phyloP scores from a whole-genome alignment of 176 grass and related monocot genomes.

The Oryza glaberrima region DNA sequence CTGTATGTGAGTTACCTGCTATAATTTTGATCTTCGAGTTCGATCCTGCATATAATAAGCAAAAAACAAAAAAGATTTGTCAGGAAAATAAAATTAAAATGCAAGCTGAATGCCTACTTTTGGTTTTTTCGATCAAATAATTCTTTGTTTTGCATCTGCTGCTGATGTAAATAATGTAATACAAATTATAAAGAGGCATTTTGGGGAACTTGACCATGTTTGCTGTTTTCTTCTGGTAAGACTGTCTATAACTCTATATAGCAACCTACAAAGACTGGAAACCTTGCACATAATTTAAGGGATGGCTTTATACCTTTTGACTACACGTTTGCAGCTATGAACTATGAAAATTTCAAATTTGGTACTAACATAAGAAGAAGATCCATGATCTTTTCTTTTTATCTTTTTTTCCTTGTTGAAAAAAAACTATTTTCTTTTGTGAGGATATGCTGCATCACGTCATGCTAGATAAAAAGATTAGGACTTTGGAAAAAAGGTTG shows the following conservation, averaged over 20 bases:
- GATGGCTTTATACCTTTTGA: constrained; percentile 11
- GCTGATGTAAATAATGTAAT: background rate
- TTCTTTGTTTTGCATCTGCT: background rate
- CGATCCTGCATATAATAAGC: constrained; percentile 5
- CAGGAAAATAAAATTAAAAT: background rate
- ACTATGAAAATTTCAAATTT: background rate
- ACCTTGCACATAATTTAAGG: background rate
- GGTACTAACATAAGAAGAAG: background rate
- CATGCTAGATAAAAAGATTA: background rate
- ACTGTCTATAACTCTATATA: background rate
- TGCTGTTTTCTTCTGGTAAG: constrained; percentile 21
- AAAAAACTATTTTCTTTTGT: background rate
- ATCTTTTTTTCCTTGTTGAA: background rate
- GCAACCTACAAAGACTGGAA: background rate
- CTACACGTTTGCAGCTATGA: background rate
- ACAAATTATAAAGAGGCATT: background rate
- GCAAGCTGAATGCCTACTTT: background rate
- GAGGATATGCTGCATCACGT: background rate
- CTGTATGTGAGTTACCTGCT: constrained; percentile 18
- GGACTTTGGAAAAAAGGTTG: background rate
- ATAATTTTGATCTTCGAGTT: rapidly evolving
- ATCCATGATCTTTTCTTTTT: background rate
- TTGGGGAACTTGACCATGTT: background rate
- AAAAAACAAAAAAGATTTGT: background rate
- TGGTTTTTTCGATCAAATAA: background rate